Percentiles rank a stretch among this genome's conserved stretches.
phyloP scores from a whole-genome alignment of 495 filamentous ascomycete species.

The Staphylotrichum tortipilum region DNA sequence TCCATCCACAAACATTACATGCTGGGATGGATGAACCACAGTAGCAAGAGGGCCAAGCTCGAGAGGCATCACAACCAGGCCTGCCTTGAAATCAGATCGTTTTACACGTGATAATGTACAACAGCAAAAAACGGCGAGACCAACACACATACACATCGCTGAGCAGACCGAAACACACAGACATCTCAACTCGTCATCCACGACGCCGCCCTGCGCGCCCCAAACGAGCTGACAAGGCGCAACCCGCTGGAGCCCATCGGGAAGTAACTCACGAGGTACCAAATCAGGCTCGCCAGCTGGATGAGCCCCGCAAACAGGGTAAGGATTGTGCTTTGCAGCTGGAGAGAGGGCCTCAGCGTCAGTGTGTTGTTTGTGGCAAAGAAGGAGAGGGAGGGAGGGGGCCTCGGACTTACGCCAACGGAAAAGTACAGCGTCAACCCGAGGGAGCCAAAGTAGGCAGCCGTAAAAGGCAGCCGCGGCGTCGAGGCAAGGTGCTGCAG shows the following conservation, averaged over 20 bases:
- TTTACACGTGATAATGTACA: too few relatives aligned
- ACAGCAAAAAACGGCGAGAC: background rate
- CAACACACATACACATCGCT: background rate
- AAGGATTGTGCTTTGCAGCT: conserved; percentile 74
- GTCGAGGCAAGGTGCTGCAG: conserved; percentile 76
- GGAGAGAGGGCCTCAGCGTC: conserved; percentile 19
- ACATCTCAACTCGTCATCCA: conserved; percentile 72
- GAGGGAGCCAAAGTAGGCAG: conserved; percentile 94
- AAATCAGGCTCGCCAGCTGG: conserved; percentile 73
- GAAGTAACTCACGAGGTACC: conserved; percentile 97
- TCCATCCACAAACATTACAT: too few relatives aligned
- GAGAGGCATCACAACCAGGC: too few relatives aligned
- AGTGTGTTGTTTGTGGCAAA: background rate
- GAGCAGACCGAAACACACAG: too few relatives aligned
- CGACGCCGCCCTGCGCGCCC: conserved; percentile 69
- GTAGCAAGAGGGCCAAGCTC: too few relatives aligned
- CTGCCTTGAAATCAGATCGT: too few relatives aligned
- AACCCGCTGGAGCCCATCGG: conserved; percentile 89
- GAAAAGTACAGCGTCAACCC: conserved; percentile 84
- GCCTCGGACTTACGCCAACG: conserved; percentile 66
- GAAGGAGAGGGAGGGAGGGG: too few relatives aligned
- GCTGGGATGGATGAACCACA: too few relatives aligned
- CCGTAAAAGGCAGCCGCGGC: conserved; percentile 84
- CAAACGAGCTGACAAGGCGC: conserved; percentile 77
- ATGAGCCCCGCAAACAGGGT: conserved; percentile 75